phyloP scores from a whole-genome alignment of 257 asterid genomes.

The Solanum phureja region DNA sequence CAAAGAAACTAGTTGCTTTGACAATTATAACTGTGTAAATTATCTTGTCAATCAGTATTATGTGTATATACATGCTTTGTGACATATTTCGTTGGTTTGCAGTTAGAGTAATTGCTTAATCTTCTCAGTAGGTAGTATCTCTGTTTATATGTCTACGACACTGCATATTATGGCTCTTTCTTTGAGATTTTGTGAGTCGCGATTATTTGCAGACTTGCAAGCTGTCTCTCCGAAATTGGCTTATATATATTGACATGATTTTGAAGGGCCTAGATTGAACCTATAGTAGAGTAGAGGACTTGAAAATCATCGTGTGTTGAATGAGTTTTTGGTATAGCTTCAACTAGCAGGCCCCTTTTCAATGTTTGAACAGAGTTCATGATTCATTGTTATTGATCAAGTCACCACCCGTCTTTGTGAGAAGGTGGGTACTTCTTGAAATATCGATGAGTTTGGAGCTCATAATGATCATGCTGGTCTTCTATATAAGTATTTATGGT shows the following conservation, averaged over 20 bases:
- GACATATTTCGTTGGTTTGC: not conserved
- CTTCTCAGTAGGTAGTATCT: not conserved
- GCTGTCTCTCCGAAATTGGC: not conserved
- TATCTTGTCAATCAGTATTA: not conserved
- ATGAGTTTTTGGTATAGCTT: not conserved
- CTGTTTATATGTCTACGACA: not conserved
- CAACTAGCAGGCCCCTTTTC: not conserved
- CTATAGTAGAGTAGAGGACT: not conserved
- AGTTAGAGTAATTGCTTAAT: not conserved
- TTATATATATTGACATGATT: not conserved
- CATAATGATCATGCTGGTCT: not conserved
- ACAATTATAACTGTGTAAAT: not conserved
- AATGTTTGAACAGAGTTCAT: not conserved
- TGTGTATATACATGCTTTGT: not conserved
- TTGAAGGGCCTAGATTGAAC: not conserved
- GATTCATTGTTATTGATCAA: not conserved
- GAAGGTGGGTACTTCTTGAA: not conserved
- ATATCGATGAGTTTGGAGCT: not conserved
- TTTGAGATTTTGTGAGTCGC: not conserved
- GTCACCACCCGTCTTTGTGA: not conserved
- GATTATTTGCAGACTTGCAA: not conserved
- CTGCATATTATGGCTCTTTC: not conserved
- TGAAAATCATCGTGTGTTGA: not conserved
- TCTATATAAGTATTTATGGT: too few relatives aligned
- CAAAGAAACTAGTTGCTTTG: not conserved